Conservation (phyloP, 495 filamentous ascomycete species). For the Melanomma pulvis-pyrius region DNA sequence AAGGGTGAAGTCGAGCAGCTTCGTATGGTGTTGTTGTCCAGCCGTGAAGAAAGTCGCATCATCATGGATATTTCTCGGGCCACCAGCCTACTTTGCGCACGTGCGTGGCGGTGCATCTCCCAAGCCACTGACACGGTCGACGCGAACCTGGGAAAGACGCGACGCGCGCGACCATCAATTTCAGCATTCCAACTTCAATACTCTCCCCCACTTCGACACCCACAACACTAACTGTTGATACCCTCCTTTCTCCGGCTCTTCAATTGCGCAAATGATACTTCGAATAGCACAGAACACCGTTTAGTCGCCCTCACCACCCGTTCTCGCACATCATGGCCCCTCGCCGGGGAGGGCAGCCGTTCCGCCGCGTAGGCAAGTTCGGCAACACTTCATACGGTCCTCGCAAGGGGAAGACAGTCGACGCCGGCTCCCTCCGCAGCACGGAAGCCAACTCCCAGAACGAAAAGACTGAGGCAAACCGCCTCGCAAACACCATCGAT, state of each 20-base stretch:
- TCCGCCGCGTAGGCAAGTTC: conserved; percentile 40
- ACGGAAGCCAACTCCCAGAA: conserved; percentile 84
- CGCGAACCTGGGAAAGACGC: conserved; percentile 4
- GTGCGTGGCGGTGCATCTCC: not conserved
- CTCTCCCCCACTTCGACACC: conserved; percentile 1
- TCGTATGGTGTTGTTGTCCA: not conserved
- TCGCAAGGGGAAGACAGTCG: conserved; percentile 71
- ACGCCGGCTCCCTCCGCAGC: conserved; percentile 70
- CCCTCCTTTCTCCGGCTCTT: not conserved
- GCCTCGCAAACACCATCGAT: conserved; percentile 87
- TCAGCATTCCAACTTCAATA: conserved; percentile 4
- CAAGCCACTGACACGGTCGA: not conserved
- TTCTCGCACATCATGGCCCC: conserved; percentile 56
- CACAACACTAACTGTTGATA: conserved; percentile 4
- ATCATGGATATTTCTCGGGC: conserved; percentile 8
- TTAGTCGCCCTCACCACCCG: conserved; percentile 14
- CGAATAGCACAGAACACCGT: conserved; percentile 3
- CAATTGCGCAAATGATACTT: conserved; percentile 25
- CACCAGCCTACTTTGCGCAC: not conserved
- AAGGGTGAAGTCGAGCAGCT: not conserved
- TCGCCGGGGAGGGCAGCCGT: conserved; percentile 51
- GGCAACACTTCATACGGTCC: conserved; percentile 53
- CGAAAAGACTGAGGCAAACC: conserved; percentile 80
- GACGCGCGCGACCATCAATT: conserved; percentile 2
- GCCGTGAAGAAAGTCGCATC: not conserved